Evolutionary conservation across 2,329 filamentous ascomycete species (phyloP).

Genomic region (Neonectria magnoliae): DNA sequence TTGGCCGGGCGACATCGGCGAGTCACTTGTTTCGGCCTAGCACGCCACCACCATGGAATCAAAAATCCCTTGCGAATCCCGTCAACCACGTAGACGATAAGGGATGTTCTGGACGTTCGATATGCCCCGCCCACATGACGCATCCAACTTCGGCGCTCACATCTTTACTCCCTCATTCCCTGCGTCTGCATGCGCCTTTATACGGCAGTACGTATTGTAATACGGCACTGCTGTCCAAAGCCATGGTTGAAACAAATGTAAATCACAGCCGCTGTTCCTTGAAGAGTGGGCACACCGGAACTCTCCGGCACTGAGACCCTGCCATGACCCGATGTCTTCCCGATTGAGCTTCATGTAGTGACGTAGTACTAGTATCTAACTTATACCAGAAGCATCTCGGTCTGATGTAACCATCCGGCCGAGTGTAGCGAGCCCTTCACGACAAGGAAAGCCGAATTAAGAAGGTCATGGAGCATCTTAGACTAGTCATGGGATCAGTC

Average conservation of each 20-base stretch:
- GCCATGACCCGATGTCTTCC: neutral
- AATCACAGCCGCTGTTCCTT: neutral
- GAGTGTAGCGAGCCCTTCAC: neutral
- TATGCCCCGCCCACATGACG: neutral
- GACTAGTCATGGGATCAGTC: neutral
- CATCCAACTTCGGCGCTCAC: neutral
- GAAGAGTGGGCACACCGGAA: neutral
- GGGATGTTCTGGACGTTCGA: neutral
- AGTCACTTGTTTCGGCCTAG: constrained; percentile 4
- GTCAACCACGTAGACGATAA: neutral
- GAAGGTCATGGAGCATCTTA: neutral
- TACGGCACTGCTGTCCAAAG: too few relatives aligned
- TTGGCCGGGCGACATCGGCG: constrained; percentile 1
- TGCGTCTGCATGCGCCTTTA: neutral
- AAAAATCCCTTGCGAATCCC: neutral
- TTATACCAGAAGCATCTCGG: neutral
- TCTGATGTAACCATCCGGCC: neutral
- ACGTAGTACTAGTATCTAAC: too few relatives aligned
- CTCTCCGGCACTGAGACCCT: neutral
- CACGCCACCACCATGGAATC: neutral
- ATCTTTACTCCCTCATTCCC: neutral
- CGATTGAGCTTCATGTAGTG: neutral
- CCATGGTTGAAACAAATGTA: neutral
- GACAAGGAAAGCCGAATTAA: neutral
- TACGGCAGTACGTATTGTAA: neutral